These are phyloP conservation scores for Solanum pennellii DNA, from an alignment of 257 asterid genomes.

Conservation along the genomic window DNA sequence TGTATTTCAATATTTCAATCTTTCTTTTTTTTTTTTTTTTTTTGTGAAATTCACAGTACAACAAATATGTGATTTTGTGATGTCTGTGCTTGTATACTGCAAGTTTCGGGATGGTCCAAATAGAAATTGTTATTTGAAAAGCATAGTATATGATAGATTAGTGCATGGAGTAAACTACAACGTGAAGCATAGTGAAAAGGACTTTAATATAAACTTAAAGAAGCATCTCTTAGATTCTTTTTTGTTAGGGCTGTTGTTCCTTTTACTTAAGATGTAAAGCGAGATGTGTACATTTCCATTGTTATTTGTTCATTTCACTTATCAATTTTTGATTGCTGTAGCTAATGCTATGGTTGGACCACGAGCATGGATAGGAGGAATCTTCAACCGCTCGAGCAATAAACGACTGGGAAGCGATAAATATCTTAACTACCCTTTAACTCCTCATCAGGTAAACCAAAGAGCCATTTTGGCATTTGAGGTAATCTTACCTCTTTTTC, in stretches of 20 bases:
- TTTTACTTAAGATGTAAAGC: background rate
- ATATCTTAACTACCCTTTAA: conserved; percentile 33
- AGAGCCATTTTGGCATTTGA: background rate
- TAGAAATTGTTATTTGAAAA: background rate
- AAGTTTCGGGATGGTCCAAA: background rate
- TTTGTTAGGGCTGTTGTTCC: background rate
- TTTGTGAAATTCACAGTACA: background rate
- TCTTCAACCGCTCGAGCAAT: conserved; percentile 50
- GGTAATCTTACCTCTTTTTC: background rate
- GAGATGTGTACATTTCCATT: background rate
- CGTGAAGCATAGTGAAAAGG: background rate
- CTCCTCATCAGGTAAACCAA: conserved; percentile 53
- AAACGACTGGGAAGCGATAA: conserved; percentile 55
- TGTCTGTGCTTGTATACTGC: background rate
- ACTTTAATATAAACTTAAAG: background rate
- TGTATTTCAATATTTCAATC: background rate
- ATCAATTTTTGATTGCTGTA: conserved; percentile 12
- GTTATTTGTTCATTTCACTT: background rate
- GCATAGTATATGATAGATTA: background rate
- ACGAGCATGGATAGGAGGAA: conserved; percentile 91
- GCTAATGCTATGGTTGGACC: conserved; percentile 99
- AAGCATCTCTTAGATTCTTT: background rate
- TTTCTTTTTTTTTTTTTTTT: background rate
- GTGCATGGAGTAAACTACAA: background rate
- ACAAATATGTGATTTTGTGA: background rate